Evolutionary conservation across 2,329 filamentous ascomycete species (phyloP).

Genomic region (Trichophyton benhamiae): DNA sequence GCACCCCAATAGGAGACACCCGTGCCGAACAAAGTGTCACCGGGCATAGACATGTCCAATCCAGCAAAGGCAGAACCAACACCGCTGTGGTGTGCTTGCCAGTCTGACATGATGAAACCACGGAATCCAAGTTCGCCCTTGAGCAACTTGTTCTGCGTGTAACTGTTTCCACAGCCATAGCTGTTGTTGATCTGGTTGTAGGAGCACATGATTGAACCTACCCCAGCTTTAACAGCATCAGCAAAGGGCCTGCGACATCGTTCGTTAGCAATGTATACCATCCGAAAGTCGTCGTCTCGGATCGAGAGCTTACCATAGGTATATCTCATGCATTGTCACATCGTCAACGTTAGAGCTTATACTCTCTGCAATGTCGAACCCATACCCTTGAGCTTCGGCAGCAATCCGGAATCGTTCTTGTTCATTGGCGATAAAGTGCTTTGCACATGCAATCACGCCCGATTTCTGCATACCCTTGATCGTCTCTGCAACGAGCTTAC

Average conservation of each 20-base stretch:
- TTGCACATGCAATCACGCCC: conserved; percentile 71
- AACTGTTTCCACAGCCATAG: conserved; percentile 54
- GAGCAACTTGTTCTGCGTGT: conserved; percentile 48
- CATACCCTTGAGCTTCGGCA: conserved; percentile 45
- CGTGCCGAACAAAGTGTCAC: conserved; percentile 64
- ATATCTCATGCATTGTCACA: conserved; percentile 51
- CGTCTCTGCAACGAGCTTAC: conserved; percentile 57
- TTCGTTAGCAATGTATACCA: not conserved
- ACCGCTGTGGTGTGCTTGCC: conserved; percentile 65
- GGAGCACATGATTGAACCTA: conserved; percentile 57
- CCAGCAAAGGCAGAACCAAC: conserved; percentile 54
- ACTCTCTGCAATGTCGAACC: conserved; percentile 51
- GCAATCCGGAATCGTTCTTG: conserved; percentile 60
- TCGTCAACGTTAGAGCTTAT: conserved; percentile 52
- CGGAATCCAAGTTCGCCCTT: conserved; percentile 68
- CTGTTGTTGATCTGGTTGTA: conserved; percentile 61
- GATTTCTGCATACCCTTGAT: conserved; percentile 70
- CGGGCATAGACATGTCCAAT: conserved; percentile 74
- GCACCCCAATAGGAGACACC: conserved; percentile 67
- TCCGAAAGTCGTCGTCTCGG: not conserved
- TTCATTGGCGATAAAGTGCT: conserved; percentile 63
- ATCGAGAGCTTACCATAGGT: conserved; percentile 40
- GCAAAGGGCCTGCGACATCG: conserved; percentile 46
- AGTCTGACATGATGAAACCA: conserved; percentile 58
- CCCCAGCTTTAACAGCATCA: conserved; percentile 54